Percentiles rank a stretch among this genome's conserved stretches.
phyloP scores from a whole-genome alignment of 306 rosid species.

The Neltuma alba region DNA sequence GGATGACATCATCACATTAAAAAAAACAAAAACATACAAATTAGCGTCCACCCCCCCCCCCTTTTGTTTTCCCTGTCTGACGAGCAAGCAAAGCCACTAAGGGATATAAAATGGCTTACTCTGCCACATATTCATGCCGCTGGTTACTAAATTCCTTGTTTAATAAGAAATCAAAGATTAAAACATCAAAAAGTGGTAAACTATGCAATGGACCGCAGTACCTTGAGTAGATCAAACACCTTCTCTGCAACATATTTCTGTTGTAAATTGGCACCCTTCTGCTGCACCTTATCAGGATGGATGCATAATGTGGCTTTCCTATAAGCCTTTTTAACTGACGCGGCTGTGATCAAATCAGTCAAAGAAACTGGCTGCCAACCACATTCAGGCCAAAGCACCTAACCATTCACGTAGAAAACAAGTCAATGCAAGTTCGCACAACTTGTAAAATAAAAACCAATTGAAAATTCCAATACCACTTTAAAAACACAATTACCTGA shows the following conservation, averaged over 20 bases:
- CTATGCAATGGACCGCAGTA: constrained; percentile 38
- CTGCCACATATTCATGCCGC: constrained; percentile 6
- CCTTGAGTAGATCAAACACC: constrained; percentile 97
- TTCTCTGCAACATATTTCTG: constrained; percentile 94
- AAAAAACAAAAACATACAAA: constrained; percentile 5
- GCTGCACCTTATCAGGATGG: constrained; percentile 99
- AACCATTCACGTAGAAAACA: constrained; percentile 41
- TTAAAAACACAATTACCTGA: background rate
- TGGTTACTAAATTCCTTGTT: constrained; percentile 4
- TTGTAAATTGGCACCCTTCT: constrained; percentile 95
- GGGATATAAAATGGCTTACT: constrained; percentile 11
- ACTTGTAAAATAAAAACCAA: constrained; percentile 14
- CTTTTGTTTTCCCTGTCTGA: background rate
- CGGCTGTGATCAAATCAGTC: constrained; percentile 82
- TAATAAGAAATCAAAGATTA: constrained; percentile 17
- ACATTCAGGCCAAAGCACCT: constrained; percentile 98
- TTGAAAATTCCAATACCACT: background rate
- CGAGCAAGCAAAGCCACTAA: constrained; percentile 5
- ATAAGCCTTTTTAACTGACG: constrained; percentile 77
- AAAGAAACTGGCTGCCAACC: constrained; percentile 97
- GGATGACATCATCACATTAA: background rate
- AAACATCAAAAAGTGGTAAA: background rate
- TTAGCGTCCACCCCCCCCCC: background rate
- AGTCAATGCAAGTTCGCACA: constrained; percentile 31
- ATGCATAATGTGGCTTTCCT: constrained; percentile 95